Evolutionary conservation across 805 yeast species (phyloP).

Genomic region (Lipomyces orientalis): DNA sequence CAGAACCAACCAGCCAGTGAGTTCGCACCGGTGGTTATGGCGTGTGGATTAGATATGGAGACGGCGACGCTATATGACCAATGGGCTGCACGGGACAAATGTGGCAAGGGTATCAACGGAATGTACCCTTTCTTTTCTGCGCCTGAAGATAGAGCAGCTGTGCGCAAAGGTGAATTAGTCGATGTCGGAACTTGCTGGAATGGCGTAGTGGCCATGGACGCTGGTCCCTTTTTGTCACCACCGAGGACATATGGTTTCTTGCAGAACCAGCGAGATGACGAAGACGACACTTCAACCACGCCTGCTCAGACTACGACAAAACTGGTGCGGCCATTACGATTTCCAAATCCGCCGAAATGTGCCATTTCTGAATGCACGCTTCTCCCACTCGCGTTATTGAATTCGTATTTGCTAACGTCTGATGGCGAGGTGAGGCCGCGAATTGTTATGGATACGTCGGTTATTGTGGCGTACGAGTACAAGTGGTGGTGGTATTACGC

Average conservation of each 20-base stretch:
- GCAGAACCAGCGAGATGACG: neutral
- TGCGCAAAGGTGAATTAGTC: constrained; percentile 10
- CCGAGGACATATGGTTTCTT: constrained; percentile 11
- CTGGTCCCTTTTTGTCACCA: constrained; percentile 28
- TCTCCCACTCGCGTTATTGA: constrained; percentile 22
- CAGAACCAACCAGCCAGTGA: constrained; percentile 7
- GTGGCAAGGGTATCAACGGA: constrained; percentile 27
- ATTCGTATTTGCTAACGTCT: constrained; percentile 13
- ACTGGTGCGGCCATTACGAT: constrained; percentile 21
- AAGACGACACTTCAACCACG: neutral
- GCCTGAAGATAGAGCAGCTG: constrained; percentile 9
- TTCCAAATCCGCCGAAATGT: constrained; percentile 29
- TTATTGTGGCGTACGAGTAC: constrained; percentile 25
- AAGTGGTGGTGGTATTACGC: constrained; percentile 35
- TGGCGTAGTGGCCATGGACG: constrained; percentile 29
- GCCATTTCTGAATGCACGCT: constrained; percentile 28
- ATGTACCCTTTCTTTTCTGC: constrained; percentile 23
- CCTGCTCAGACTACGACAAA: neutral
- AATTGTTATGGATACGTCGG: constrained; percentile 25
- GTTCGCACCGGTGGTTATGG: constrained; percentile 24
- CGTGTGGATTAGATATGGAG: constrained; percentile 30
- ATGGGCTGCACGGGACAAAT: constrained; percentile 30
- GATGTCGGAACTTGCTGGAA: constrained; percentile 36
- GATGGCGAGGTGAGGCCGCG: constrained; percentile 17
- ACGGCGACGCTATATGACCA: constrained; percentile 30